These are phyloP conservation scores for Meira nashicola DNA, from an alignment of 1,284 basidiomycete species.

Conservation along the genomic window DNA sequence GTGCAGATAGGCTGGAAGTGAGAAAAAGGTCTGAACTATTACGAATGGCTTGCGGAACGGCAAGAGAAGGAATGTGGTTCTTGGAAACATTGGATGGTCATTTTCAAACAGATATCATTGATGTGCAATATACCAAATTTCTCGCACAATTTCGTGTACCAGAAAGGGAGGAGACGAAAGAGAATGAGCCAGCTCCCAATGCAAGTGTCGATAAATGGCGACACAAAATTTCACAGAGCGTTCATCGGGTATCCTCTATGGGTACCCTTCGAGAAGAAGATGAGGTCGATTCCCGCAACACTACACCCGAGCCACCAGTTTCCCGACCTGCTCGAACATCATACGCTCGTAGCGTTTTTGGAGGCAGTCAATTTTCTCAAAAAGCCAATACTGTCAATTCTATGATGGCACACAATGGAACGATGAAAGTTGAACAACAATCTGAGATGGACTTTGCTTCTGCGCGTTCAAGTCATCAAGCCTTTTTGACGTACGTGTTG, in stretches of 20 bases:
- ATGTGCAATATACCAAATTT: slow-evolving; percentile 70
- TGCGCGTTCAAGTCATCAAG: not conserved
- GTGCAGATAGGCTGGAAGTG: slow-evolving; percentile 64
- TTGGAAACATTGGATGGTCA: slow-evolving; percentile 66
- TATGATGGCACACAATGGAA: too few relatives aligned
- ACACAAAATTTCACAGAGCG: not conserved
- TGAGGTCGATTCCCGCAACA: not conserved
- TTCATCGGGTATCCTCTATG: not conserved
- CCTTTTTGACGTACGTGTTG: not conserved
- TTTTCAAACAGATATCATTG: slow-evolving; percentile 69
- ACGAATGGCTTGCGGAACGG: slow-evolving; percentile 75
- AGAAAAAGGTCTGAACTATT: slow-evolving; percentile 60
- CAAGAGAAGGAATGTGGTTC: slow-evolving; percentile 84
- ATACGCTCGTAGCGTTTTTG: too few relatives aligned
- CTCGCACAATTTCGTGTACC: slow-evolving; percentile 58
- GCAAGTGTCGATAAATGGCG: not conserved
- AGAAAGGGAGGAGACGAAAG: not conserved
- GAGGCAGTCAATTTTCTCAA: too few relatives aligned
- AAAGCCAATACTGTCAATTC: too few relatives aligned
- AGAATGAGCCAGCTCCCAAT: not conserved
- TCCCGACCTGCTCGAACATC: too few relatives aligned
- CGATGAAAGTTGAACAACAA: too few relatives aligned
- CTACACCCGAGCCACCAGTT: not conserved
- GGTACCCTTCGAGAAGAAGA: not conserved
- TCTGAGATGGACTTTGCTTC: not conserved